Base-by-base conservation (phyloP, 176 grass and related monocot genomes). In the Guadua angustifolia region DNA sequence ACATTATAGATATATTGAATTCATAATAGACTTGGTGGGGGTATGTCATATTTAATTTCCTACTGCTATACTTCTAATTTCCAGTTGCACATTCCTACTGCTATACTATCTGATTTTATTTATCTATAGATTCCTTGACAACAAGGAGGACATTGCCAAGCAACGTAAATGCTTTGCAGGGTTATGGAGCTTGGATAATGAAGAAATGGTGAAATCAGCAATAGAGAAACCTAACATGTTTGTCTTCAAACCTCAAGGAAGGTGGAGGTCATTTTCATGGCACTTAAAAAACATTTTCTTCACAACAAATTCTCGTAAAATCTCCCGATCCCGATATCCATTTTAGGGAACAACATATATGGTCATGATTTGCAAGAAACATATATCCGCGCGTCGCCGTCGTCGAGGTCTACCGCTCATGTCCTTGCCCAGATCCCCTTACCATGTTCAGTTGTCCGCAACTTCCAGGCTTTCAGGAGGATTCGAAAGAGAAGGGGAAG, bases 141-240 rank as follows among this genome's bases (percentile, higher is more conserved):
- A 88, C 67, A 80, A 93, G 51, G 87, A 70, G n/a, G n/a, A n/a
- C n/a, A n/a, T n/a, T n/a, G n/a, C n/a, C n/a, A n/a, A n/a, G n/a
- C n/a, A n/a, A n/a, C 76, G 79, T 16, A 98, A 90, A 90, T 90
- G 95, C 59, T 98, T 98, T 38, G 95, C 93, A 50, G 95, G 95
- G 47, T 87, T 98, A 63, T 98, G 95, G 95, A 98, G 95, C 60
- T 95, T 98, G 82, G 95, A 98, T 73, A 93, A 98, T 83, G 70
- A 91, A 85, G 89, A 91, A 77, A 89, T 91, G 83, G 82, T 95
- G 38, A 90, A 84, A 73, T 85, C 83, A 79, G 92, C 91, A 64
- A 84, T 95, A 42, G 85, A 98, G 73, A 98, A 91, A 71, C 95
- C 93, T 67, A 87, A 98, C 32, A 24, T 95, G 9, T 98, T 90